Evolutionary conservation across 805 yeast genomes (phyloP).

Genomic region (Wickerhamiella hasegawae): DNA sequence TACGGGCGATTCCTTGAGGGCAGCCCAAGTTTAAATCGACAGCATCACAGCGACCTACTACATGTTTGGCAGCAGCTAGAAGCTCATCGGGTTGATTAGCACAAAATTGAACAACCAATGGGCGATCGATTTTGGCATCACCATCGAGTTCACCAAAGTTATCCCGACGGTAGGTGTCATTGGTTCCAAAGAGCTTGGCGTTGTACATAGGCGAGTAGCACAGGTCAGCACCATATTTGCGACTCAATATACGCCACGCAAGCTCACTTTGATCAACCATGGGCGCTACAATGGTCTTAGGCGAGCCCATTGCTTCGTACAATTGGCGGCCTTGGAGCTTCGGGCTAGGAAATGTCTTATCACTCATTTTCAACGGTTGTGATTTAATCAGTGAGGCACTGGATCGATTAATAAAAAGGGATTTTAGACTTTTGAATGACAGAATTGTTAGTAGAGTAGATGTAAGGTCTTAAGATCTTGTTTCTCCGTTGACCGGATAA

Average conservation of each 20-base stretch:
- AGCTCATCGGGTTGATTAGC: conserved; percentile 87
- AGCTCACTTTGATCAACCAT: conserved; percentile 97
- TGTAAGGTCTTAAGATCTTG: no score
- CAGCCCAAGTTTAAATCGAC: conserved; percentile 93
- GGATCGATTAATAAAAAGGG: background rate
- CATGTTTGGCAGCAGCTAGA: conserved; percentile 62
- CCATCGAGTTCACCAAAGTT: conserved; percentile 63
- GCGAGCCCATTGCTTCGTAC: conserved; percentile 52
- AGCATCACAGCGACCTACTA: conserved; percentile 80
- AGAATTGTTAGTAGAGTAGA: no score
- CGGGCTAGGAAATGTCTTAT: background rate
- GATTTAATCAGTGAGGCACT: no score
- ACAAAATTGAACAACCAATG: conserved; percentile 86
- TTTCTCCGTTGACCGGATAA: no score
- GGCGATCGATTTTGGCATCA: conserved; percentile 50
- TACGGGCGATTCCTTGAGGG: conserved; percentile 93
- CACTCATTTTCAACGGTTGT: background rate
- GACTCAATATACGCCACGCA: conserved; percentile 82
- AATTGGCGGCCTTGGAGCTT: conserved; percentile 48
- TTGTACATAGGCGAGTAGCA: conserved; percentile 97
- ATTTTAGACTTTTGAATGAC: background rate
- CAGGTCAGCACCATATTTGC: conserved; percentile 81
- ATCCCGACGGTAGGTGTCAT: conserved; percentile 60
- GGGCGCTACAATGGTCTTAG: conserved; percentile 84
- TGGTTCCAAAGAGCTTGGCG: conserved; percentile 76